Evolutionary conservation across 176 grass and related monocot species (phyloP).

Genomic region (Themeda triandra): DNA sequence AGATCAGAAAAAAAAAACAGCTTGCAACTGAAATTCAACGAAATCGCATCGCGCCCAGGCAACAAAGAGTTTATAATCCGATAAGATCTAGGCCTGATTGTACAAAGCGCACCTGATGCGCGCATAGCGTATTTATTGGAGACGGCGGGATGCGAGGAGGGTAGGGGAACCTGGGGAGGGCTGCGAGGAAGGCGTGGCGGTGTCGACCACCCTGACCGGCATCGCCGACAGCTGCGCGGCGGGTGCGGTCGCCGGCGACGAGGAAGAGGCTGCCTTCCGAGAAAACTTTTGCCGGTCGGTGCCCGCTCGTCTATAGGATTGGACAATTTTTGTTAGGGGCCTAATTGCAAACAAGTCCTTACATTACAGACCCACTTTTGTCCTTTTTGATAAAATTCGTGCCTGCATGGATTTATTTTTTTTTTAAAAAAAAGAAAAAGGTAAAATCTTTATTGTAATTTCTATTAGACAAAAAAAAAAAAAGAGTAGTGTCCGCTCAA

Average conservation of each 20-base stretch:
- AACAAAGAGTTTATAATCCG: not conserved
- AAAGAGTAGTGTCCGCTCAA: too few relatives aligned
- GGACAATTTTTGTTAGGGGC: not conserved
- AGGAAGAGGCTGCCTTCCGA: conserved; percentile 1
- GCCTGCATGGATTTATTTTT: not conserved
- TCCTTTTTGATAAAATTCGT: not conserved
- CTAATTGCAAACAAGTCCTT: not conserved
- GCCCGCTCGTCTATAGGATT: not conserved
- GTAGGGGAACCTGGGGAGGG: conserved; percentile 42
- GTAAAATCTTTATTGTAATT: too few relatives aligned
- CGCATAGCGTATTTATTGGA: not conserved
- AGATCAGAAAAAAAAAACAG: not conserved
- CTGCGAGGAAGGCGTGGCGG: conserved; percentile 59
- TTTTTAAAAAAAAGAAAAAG: too few relatives aligned
- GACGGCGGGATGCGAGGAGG: not conserved
- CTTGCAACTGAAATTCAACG: not conserved
- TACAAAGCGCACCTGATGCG: not conserved
- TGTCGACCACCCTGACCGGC: conserved; percentile 79
- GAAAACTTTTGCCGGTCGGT: not conserved
- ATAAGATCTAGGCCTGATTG: conserved; percentile 18
- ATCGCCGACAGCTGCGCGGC: conserved; percentile 32
- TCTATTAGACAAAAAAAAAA: too few relatives aligned
- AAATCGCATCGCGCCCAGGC: not conserved
- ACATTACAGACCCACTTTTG: not conserved
- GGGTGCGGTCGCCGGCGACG: conserved; percentile 12